Percentiles rank a stretch among this genome's conserved stretches.
These are phyloP conservation scores for Beauveria pseudobassiana DNA, from an alignment of 2,329 filamentous ascomycete genomes.

Conservation along the genomic window DNA sequence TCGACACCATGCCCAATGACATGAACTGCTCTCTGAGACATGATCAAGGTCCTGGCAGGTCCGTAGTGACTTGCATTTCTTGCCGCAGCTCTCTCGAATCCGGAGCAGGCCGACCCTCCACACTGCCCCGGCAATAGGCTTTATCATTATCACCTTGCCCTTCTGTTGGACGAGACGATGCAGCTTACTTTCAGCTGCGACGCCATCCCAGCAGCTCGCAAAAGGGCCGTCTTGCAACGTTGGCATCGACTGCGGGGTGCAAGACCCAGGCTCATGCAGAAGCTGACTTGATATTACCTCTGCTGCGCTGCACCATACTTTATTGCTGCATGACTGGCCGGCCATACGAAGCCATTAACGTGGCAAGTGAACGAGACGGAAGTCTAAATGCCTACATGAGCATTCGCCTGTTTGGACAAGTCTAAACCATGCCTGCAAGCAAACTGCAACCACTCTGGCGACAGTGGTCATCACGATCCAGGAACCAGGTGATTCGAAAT, in stretches of 20 bases:
- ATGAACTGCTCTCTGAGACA: not conserved
- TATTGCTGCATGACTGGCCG: not conserved
- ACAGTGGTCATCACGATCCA: not conserved
- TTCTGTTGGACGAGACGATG: not conserved
- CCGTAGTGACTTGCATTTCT: not conserved
- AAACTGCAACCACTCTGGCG: not conserved
- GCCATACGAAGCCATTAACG: too few relatives aligned
- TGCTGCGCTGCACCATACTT: not conserved
- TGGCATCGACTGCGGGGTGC: not conserved
- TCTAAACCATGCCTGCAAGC: not conserved
- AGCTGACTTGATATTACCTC: not conserved
- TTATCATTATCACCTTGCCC: not conserved
- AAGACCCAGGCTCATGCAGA: not conserved
- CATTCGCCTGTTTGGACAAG: not conserved
- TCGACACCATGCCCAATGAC: too few relatives aligned
- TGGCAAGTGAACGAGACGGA: too few relatives aligned
- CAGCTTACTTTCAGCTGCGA: slow-evolving; percentile 1
- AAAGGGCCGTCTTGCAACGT: not conserved
- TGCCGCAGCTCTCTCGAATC: not conserved
- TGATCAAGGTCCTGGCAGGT: not conserved
- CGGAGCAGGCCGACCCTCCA: too few relatives aligned
- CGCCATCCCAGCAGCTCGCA: not conserved
- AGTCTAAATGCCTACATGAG: too few relatives aligned
- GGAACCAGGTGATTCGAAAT: not conserved
- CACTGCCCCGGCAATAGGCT: not conserved